These are phyloP conservation scores for Acanthamoeba lenticulata DNA, from an alignment of 208 protist genomes.

Conservation along the genomic window DNA sequence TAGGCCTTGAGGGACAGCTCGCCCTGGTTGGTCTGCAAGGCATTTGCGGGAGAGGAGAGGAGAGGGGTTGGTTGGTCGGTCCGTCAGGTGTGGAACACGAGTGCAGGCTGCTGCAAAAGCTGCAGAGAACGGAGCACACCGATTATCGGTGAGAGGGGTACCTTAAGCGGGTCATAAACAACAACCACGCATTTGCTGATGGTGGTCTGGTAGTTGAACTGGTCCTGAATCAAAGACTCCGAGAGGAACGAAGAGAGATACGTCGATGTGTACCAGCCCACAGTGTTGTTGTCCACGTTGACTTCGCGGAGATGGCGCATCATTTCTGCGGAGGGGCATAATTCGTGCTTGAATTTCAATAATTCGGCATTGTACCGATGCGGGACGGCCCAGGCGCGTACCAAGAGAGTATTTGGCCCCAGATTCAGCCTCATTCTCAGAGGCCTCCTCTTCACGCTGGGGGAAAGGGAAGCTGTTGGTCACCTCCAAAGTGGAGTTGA, in stretches of 20 bases:
- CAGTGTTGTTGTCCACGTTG: constrained; percentile 89
- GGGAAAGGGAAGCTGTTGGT: constrained; percentile 89
- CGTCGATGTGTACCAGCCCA: constrained; percentile 90
- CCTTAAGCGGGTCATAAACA: constrained; percentile 86
- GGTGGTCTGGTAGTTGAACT: constrained; percentile 88
- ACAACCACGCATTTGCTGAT: constrained; percentile 84
- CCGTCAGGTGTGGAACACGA: background rate
- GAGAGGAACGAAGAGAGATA: constrained; percentile 85
- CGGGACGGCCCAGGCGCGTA: background rate
- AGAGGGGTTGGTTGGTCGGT: no score
- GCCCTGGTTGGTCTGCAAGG: constrained; percentile 78
- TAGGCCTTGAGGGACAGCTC: constrained; percentile 87
- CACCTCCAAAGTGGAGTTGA: constrained; percentile 87
- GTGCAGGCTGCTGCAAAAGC: background rate
- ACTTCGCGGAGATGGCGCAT: constrained; percentile 88
- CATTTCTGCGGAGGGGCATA: constrained; percentile 81
- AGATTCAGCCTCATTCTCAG: constrained; percentile 62
- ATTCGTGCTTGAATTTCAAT: background rate
- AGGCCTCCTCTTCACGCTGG: constrained; percentile 60
- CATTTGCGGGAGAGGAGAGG: no score
- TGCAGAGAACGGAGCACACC: background rate
- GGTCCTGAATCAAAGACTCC: constrained; percentile 84
- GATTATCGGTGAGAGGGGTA: no score
- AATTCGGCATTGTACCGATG: background rate
- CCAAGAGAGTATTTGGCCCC: constrained; percentile 64